A percentile compares a stretch with the other conserved stretches of the same genome.
phyloP scores from a whole-genome alignment of 2,329 filamentous ascomycete genomes.

The Claviceps pazoutovae region DNA sequence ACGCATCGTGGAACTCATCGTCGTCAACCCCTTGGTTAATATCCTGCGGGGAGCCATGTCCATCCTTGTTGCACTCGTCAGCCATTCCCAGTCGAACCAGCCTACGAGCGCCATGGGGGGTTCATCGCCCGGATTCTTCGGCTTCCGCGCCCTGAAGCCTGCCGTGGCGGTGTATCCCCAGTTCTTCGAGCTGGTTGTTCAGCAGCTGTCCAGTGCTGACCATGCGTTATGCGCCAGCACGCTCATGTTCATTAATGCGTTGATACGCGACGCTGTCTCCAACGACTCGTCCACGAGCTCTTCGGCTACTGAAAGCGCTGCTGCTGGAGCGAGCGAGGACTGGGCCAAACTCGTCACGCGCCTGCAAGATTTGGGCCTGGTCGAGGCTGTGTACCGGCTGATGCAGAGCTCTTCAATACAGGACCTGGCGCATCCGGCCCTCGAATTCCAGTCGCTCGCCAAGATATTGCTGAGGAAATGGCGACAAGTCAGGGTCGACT shows the following conservation, averaged over 20 bases:
- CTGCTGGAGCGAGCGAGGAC: conserved; percentile 39
- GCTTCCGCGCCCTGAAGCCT: conserved; percentile 83
- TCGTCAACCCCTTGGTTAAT: conserved; percentile 91
- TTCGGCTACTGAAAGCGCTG: conserved; percentile 13
- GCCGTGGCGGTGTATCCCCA: conserved; percentile 83
- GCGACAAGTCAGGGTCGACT: conserved; percentile 70
- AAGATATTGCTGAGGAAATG: conserved; percentile 81
- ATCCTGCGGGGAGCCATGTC: conserved; percentile 95
- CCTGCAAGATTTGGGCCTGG: conserved; percentile 82
- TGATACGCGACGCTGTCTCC: conserved; percentile 83
- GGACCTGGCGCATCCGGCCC: conserved; percentile 74
- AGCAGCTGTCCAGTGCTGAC: conserved; percentile 82
- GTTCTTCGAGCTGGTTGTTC: conserved; percentile 88
- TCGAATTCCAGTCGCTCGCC: conserved; percentile 87
- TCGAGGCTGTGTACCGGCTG: conserved; percentile 78
- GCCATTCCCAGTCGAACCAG: conserved; percentile 55
- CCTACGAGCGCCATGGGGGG: conserved; percentile 18
- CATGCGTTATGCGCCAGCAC: conserved; percentile 93
- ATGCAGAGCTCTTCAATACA: conserved; percentile 92
- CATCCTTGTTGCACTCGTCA: conserved; percentile 84
- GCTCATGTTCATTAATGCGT: conserved; percentile 84
- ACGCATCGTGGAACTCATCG: conserved; percentile 78
- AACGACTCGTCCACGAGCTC: conserved; percentile 42
- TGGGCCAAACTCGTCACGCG: conserved; percentile 94
- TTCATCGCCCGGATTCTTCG: conserved; percentile 49